Base-by-base conservation (phyloP, 768 basidiomycete genomes). In the Hericium alpestre region DNA sequence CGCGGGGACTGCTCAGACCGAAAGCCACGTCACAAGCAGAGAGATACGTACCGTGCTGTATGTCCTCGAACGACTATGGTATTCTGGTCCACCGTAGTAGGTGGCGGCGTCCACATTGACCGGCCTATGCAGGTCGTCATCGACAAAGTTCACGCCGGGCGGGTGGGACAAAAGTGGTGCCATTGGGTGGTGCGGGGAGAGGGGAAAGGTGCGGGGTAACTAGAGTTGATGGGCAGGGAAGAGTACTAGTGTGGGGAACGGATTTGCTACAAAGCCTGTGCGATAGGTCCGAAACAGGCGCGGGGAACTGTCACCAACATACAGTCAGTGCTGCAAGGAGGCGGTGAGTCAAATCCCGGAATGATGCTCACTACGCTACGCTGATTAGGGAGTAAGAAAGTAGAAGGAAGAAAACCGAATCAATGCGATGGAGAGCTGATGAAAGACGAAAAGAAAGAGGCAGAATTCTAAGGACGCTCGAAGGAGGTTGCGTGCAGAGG, bases 81-180 rank as follows among this genome's bases (percentile, higher is more conserved):
- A 77, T 66, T 95, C 87, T 47, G 77, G 79, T 18, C 84, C 83
- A 46, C 88, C 89, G 63, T 95, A 95, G 73, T 93, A 93, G 9
- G 82, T 80, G 22, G 83, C 78, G 9, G 91, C 83, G 55, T 94
- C 91, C 53, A 76, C 75, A 63, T 88, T 74, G 55, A 79, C 77
- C 4, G 76, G 65, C 25, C 71, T 70, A 18, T 72, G 66, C 13
- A 63, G 58, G 18, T 74, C 69, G 56, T 90, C 86, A 61, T 87
- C 87, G 61, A 85, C 66, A 63, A 89, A 88, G 58, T 73, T 75
- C 53, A 86, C 79, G 55, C 78, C 77, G 6, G 85, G 60, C 0
- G 87, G 87, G 64, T 87, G 86, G 59, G 70, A 75, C 53, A 87
- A 68, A 32, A 78, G 65, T 53, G 87, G 87, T 4, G 86, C 79